Percentiles rank a stretch among this genome's conserved stretches.
Evolutionary conservation across 2,329 filamentous ascomycete genomes (phyloP).

Genomic region (Pseudopyricularia javanii): DNA sequence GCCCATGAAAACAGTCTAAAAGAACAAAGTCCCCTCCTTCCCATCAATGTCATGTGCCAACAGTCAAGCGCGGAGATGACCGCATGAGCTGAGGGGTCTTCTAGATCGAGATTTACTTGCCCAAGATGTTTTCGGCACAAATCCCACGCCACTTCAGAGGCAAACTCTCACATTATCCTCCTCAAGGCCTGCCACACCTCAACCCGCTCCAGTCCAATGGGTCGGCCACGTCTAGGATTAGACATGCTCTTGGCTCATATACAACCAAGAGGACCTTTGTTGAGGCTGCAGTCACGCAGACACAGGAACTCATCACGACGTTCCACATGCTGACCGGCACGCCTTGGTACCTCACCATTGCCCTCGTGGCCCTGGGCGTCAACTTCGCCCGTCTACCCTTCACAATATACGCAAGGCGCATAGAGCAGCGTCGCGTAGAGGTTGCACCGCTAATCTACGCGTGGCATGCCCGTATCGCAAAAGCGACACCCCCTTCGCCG

Average conservation of each 20-base stretch:
- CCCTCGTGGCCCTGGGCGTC: constrained; percentile 30
- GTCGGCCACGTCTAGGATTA: background rate
- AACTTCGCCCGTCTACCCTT: constrained; percentile 31
- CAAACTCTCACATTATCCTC: background rate
- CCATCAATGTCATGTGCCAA: too few relatives aligned
- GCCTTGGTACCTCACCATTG: constrained; percentile 43
- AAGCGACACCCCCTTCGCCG: constrained; percentile 5
- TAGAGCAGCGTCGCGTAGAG: constrained; percentile 16
- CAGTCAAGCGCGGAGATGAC: background rate
- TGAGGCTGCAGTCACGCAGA: constrained; percentile 19
- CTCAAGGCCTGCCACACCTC: background rate
- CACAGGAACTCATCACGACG: constrained; percentile 28
- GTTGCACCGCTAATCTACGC: constrained; percentile 19
- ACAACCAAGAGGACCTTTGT: constrained; percentile 6
- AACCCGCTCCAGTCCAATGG: background rate
- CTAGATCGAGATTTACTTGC: background rate
- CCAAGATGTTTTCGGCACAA: background rate
- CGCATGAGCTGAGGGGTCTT: background rate
- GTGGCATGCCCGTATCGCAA: constrained; percentile 14
- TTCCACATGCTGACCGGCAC: constrained; percentile 28
- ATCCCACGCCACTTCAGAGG: background rate
- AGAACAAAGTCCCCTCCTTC: too few relatives aligned
- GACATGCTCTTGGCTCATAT: background rate
- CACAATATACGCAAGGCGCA: constrained; percentile 22
- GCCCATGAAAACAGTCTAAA: too few relatives aligned